phyloP scores from a whole-genome alignment of 108 stramenopile genomes.

The Aurantiochytrium sp. region DNA sequence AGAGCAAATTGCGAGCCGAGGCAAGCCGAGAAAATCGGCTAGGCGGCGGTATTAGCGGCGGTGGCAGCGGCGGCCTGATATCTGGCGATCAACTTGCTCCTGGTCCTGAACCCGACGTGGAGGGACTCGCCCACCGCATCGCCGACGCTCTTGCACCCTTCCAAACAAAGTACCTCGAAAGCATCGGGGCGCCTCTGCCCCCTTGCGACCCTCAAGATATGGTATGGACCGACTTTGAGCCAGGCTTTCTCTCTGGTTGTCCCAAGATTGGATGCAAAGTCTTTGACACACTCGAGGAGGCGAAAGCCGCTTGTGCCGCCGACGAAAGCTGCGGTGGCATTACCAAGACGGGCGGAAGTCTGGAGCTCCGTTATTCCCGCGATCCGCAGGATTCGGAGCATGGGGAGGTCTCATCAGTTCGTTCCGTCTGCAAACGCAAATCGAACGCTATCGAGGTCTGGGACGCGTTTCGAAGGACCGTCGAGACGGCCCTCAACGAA shows the following conservation, averaged over 20 bases:
- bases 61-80: too few relatives aligned
- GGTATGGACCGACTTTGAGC: not conserved
- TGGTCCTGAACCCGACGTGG: not conserved
- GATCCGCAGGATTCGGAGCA: not conserved
- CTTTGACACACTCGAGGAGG: not conserved
- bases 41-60: too few relatives aligned
- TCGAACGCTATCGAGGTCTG: not conserved
- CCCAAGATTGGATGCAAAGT: not conserved
- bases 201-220: not conserved
- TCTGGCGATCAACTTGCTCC: too few relatives aligned
- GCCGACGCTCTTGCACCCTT: not conserved
- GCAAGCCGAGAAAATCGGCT: too few relatives aligned
- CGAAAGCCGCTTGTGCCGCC: not conserved
- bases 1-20: too few relatives aligned
- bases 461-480: not conserved
- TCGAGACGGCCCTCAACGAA: not conserved
- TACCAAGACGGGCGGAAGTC: not conserved
- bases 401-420: not conserved
- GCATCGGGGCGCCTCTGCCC: not conserved
- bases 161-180: not conserved
- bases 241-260: not conserved
- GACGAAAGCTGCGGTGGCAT: not conserved
- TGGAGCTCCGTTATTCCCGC: not conserved
- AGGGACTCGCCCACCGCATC: not conserved
- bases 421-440: not conserved